Conservation (phyloP, 2,329 filamentous ascomycete species). For the Xylaria arbuscula region DNA sequence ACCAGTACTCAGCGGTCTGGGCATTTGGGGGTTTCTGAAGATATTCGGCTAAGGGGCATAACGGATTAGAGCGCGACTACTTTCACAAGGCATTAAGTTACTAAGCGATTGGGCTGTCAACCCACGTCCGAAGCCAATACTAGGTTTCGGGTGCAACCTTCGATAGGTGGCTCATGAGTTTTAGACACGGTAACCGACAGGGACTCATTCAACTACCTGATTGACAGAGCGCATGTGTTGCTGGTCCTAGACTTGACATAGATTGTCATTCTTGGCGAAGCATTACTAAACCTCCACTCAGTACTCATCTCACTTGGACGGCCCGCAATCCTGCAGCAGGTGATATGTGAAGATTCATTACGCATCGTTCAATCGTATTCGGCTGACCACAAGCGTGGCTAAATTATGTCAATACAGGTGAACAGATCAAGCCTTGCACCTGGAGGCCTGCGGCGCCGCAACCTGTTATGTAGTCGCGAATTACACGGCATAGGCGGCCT, state of each 20-base stretch:
- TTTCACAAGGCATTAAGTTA: constrained; percentile 29
- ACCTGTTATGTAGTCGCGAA: constrained; percentile 43
- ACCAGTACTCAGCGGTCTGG: constrained; percentile 86
- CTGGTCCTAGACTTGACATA: constrained; percentile 20
- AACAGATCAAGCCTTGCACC: constrained; percentile 18
- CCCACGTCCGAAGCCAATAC: constrained; percentile 9
- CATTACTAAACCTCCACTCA: constrained; percentile 27
- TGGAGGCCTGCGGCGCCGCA: constrained; percentile 37
- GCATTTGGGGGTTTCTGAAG: constrained; percentile 92
- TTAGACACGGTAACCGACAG: constrained; percentile 35
- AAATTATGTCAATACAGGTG: constrained; percentile 33
- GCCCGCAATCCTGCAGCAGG: constrained; percentile 11
- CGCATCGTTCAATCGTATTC: constrained; percentile 31
- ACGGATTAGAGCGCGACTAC: constrained; percentile 32
- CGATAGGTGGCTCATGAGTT: constrained; percentile 31
- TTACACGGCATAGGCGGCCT: constrained; percentile 43
- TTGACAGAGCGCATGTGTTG: constrained; percentile 22
- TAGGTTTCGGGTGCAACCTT: constrained; percentile 20
- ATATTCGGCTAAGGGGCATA: constrained; percentile 71
- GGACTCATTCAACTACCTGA: constrained; percentile 32
- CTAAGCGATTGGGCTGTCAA: constrained; percentile 15
- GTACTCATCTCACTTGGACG: constrained; percentile 15
- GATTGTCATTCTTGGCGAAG: constrained; percentile 16
- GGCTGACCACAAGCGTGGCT: constrained; percentile 41
- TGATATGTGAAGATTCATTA: constrained; percentile 21